Evolutionary conservation across 1,284 basidiomycete species (phyloP), one percentile per base, ranked within the genome.

Genomic region (Ustilago cynodontis): DNA sequence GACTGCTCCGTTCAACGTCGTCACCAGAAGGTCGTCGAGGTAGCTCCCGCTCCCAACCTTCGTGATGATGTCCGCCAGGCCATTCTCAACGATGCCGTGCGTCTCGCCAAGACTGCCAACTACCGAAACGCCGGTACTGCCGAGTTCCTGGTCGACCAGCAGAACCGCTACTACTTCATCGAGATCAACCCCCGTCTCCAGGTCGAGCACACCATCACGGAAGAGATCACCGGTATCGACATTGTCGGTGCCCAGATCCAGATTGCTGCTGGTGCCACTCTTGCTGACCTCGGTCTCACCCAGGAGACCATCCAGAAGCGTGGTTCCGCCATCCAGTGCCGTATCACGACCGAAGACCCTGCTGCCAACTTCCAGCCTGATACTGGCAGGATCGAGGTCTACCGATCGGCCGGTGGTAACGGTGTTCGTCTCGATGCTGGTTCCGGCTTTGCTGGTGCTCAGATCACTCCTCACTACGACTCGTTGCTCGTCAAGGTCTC

Each of bases 11-110:
- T 99, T 52, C 97, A 99, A 88, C 93, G 97, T 82, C 93, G 97
- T 77, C 97, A 99, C 88, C 97, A 99, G 87, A 99, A 99, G 89
- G 99, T 99, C 82, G 97, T 99, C 75, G 97, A 99, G 88, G 94
- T 98, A 55, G 97, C 97, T 0, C 97, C 97, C 35, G 96, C 97
- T 24, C 94, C 93, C 53, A 94, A 97, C 86, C 90, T 99, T 59
- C 91, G 93, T 51, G 95, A 98, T 77, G 92, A 94, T 82, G 89
- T 96, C 69, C 92, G 96, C 64, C 92, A 95, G 85, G 92, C 92
- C 87, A 99, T 99, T 95, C 97, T 99, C 86, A 94, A 94, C 81
- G 95, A 97, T 14, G 97, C 97, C 39, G 97, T 99, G 47, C 92
- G 97, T 83, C 90, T 99, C 22, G 95, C 96, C 52, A 99, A 98